A percentile compares a stretch with the other conserved stretches of the same genome.
Conservation (phyloP, 495 filamentous ascomycete species). For the Daldinia caldariorum region DNA sequence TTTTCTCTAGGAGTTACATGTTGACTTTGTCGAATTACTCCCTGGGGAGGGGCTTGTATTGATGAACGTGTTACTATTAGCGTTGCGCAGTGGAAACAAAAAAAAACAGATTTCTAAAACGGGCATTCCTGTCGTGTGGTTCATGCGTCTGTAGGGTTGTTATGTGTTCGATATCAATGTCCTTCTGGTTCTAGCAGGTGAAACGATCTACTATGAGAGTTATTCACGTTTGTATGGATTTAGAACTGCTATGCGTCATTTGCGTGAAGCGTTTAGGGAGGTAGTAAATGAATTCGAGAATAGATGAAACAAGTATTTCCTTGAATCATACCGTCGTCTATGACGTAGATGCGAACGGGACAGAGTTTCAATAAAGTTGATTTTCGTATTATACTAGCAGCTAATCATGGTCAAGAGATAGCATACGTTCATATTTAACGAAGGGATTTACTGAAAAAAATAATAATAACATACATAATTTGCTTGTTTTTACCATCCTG, state of each 20-base stretch:
- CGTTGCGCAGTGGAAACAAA: neutral
- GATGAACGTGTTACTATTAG: slow-evolving; percentile 3
- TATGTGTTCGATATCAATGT: neutral
- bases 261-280: neutral
- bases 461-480: neutral
- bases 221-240: neutral
- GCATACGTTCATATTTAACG: neutral
- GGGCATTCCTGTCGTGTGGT: neutral
- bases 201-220: neutral
- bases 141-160: neutral
- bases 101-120: neutral
- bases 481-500: neutral
- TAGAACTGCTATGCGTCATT: neutral
- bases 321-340: neutral
- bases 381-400: neutral
- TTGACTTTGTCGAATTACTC: slow-evolving; percentile 29
- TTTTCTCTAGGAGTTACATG: slow-evolving; percentile 8
- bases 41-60: slow-evolving; percentile 8
- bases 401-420: neutral
- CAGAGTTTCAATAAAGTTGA: neutral
- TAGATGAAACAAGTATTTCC: neutral
- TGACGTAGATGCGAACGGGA: neutral
- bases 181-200: neutral
- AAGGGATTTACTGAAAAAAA: neutral
- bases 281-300: neutral